phyloP scores from a whole-genome alignment of 108 stramenopile genomes.

The Fistulifera solaris region DNA sequence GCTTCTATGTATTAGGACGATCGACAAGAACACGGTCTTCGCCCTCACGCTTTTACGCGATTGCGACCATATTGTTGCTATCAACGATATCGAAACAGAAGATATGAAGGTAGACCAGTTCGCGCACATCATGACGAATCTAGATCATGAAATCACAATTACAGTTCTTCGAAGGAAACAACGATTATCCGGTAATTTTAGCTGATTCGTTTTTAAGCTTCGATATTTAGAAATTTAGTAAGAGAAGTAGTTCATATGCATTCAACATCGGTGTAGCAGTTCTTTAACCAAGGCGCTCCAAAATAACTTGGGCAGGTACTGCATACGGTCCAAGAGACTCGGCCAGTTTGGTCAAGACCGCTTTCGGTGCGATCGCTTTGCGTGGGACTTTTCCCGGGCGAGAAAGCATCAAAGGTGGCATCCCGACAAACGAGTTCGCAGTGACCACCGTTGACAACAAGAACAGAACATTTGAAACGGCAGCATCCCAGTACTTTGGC shows the following conservation, averaged over 20 bases:
- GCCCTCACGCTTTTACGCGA: conserved; percentile 22
- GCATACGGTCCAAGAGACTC: no score
- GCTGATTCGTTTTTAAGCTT: no score
- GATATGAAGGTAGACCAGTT: conserved; percentile 20
- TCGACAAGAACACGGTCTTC: conserved; percentile 26
- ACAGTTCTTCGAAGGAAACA: conserved; percentile 33
- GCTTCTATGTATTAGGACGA: conserved; percentile 21
- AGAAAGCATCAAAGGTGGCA: conserved; percentile 36
- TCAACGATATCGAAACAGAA: conserved; percentile 35
- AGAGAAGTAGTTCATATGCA: no score
- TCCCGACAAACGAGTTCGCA: conserved; percentile 7
- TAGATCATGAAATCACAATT: conserved; percentile 31
- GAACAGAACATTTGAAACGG: conserved; percentile 35
- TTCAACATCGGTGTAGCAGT: no score
- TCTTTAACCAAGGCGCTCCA: no score
- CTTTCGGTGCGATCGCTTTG: conserved; percentile 29
- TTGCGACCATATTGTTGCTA: conserved; percentile 26
- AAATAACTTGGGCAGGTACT: no score
- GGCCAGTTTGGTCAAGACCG: conserved; percentile 14
- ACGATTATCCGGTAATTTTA: conserved; percentile 25
- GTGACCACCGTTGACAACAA: neutral
- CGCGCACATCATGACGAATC: conserved; percentile 17
- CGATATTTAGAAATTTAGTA: no score
- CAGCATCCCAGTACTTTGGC: conserved; percentile 44
- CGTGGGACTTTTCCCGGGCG: conserved; percentile 49